A percentile compares a stretch with the other conserved stretches of the same genome.
Evolutionary conservation across 2,329 filamentous ascomycete genomes (phyloP).

Genomic region (Dendrostoma leiphaemia): DNA sequence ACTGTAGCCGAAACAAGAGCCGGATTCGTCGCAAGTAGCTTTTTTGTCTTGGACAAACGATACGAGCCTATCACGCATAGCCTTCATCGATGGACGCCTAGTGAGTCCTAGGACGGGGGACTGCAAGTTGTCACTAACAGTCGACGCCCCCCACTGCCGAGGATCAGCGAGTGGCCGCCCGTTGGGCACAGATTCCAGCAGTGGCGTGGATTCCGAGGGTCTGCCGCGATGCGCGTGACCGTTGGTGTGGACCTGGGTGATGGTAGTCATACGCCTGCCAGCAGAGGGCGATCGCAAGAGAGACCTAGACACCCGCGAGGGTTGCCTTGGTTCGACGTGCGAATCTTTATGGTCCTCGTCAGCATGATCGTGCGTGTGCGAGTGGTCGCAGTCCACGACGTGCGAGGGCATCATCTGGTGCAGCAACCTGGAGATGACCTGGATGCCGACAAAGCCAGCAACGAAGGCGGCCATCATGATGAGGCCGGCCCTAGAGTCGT

Average conservation of each 20-base stretch:
- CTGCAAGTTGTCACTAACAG: slow-evolving; percentile 27
- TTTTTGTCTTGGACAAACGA: slow-evolving; percentile 67
- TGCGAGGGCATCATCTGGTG: slow-evolving; percentile 76
- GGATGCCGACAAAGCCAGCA: slow-evolving; percentile 72
- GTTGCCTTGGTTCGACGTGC: too few species aligned
- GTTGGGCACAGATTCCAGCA: slow-evolving; percentile 33
- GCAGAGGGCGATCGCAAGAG: slow-evolving; percentile 17
- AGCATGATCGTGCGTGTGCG: slow-evolving; percentile 45
- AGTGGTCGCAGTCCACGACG: slow-evolving; percentile 77
- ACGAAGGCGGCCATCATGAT: slow-evolving; percentile 69
- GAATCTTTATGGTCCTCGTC: slow-evolving; percentile 15
- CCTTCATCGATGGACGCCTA: slow-evolving; percentile 52
- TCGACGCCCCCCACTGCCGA: slow-evolving; percentile 28
- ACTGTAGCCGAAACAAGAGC: slow-evolving; percentile 62
- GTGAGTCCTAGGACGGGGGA: neutral
- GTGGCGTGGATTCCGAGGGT: slow-evolving; percentile 46
- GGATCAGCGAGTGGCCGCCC: slow-evolving; percentile 24
- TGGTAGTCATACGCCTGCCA: slow-evolving; percentile 16
- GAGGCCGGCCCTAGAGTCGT: slow-evolving; percentile 65
- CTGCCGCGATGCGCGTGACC: slow-evolving; percentile 15
- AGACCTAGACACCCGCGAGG: too few species aligned
- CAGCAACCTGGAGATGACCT: slow-evolving; percentile 67
- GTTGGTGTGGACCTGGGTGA: slow-evolving; percentile 17
- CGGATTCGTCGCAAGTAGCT: slow-evolving; percentile 57
- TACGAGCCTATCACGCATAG: slow-evolving; percentile 55